Base-by-base conservation (phyloP, 2,329 filamentous ascomycete species). In the Grosmannia clavigera region DNA sequence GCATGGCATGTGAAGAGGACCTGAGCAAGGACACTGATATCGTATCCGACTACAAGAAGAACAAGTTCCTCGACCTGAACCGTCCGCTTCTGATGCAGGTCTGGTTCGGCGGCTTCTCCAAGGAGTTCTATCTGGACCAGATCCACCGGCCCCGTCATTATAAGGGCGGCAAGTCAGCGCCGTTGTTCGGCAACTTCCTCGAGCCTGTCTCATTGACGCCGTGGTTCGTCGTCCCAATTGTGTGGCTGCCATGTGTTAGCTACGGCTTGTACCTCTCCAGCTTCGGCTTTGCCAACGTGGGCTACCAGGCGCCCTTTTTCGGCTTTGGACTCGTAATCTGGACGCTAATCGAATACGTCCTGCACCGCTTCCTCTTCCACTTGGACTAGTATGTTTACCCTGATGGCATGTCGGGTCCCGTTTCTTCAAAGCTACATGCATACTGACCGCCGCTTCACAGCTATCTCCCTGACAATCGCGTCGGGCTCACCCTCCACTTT, bases 181-280 rank as follows among this genome's bases (percentile, higher is more conserved):
- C 94, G 25, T 75, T 99, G 29, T 99, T 99, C 73, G 94, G 94
- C 62, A 97, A 99, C 75, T 95, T 99, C 72, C 78, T 99, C n/a
- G 94, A 99, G 75, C 94, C 94, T n/a, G 76, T 99, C 61, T 92
- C 86, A 72, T 88, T 92, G 79, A 99, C 94, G 2, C 83, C 94
- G 1, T 99, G 94, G 94, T 99, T 87, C 84, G 72, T 95, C 53
- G 80, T 99, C 12, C 94, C 94, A 3, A 78, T 78, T 0, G 62
- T 95, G 1, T 99, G 94, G 94, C 71, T 94, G 51, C 94, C 94
- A n/a, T 81, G 78, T 22, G 81, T 96, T 51, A 67, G 76, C 11
- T 96, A 91, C 69, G 90, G 88, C 31, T 82, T 85, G 12, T 83
- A 80, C 63, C 67, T 88, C 25, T 85, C 89, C 12, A 76, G 77